phyloP scores from a whole-genome alignment of 805 yeast species.

The Saturnispora mendoncae region DNA sequence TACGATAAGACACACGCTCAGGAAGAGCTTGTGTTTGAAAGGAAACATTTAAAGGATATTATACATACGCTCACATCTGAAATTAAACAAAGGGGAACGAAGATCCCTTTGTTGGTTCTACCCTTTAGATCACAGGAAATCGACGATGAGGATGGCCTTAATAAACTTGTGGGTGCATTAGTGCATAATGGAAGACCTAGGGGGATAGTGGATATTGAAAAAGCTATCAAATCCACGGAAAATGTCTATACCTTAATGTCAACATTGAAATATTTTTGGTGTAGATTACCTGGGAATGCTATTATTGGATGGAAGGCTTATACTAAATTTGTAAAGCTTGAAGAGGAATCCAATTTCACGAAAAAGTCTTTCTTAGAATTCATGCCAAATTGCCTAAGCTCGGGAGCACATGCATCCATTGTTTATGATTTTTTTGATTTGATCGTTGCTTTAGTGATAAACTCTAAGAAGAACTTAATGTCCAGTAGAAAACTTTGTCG shows the following conservation, averaged over 20 bases:
- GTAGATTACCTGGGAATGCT: constrained; percentile 70
- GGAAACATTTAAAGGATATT: constrained; percentile 58
- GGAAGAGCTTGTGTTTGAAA: constrained; percentile 38
- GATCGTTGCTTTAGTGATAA: constrained; percentile 66
- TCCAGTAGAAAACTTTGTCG: constrained; percentile 73
- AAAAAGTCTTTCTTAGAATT: constrained; percentile 65
- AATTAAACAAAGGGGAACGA: constrained; percentile 58
- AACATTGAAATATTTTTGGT: constrained; percentile 78
- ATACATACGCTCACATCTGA: constrained; percentile 67
- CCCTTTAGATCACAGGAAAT: constrained; percentile 69
- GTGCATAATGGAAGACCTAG: constrained; percentile 42
- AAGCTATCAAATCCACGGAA: constrained; percentile 35
- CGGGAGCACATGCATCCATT: constrained; percentile 84
- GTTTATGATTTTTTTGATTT: constrained; percentile 83
- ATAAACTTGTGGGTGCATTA: constrained; percentile 45
- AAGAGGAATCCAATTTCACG: constrained; percentile 58
- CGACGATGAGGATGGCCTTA: constrained; percentile 48
- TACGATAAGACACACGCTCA: constrained; percentile 19
- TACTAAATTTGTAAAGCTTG: constrained; percentile 55
- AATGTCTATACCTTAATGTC: constrained; percentile 68
- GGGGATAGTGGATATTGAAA: constrained; percentile 31
- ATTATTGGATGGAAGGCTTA: constrained; percentile 84
- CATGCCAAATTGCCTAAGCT: constrained; percentile 76
- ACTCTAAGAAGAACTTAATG: constrained; percentile 68
- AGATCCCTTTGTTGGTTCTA: constrained; percentile 63